Base-by-base conservation (phyloP, 1,284 basidiomycete species). In the Ceratobasidium sp. region DNA sequence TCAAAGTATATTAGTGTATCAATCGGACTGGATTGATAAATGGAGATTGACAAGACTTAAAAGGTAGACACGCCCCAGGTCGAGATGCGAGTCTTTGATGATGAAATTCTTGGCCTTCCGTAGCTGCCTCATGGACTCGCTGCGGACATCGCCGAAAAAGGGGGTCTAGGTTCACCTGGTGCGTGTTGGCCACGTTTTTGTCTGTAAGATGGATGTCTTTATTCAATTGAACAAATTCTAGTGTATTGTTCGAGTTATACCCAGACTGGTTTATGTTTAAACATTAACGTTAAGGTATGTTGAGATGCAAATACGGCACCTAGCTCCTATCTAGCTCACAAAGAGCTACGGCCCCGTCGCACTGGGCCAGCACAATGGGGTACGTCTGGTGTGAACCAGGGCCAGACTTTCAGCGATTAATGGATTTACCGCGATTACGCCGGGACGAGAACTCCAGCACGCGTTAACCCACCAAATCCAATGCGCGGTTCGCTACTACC, bases 1-100 rank as follows among this genome's bases (percentile, higher is more conserved):
- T 68, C 64, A 68, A 68, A 68, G 64, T 68, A 34, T 68, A 55
- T 68, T 68, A 53, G 50, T 45, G 53, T 68, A 68, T 68, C 52
- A 55, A 32, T 7, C 38, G 7, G 47, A n/a, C 35, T 68, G 38
- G 64, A 15, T 49, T 68, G 53, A 67, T 67, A 53, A 53, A 38
- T 25, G 22, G 34, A 31, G 50, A 54, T n/a, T 15, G 13, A 20
- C 20, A 47, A 20, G 52, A 17, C 25, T 34, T 17, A 34, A 12
- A 20, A 20, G 7, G 7, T 10, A 52, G 17, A 3, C 52, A 5
- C 17, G 15, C 12, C 15, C 49, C 22, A 52, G 27, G 3, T 6
- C 27, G 27, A 50, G 13, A 50, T 50, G 20, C 49, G 15, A 29
- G 27, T 25, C 3, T 54, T 52, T 15, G n/a, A 32, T 27, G 52